phyloP scores from a whole-genome alignment of 169 alveolate genomes.

The Plasmodium relictum region DNA sequence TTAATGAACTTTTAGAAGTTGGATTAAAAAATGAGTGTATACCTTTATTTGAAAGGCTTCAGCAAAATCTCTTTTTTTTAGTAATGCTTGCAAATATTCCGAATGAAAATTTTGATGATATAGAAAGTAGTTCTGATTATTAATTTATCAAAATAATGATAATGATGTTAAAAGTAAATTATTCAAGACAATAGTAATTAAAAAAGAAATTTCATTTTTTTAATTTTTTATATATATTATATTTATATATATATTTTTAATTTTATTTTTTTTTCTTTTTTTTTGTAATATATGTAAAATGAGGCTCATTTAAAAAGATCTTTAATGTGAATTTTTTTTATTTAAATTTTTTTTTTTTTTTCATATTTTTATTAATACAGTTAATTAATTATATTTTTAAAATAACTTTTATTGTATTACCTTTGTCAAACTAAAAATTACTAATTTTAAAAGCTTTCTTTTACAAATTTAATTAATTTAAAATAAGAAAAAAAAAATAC shows the following conservation, averaged over 20 bases:
- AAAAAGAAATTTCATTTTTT: too few relatives aligned
- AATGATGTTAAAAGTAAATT: too few relatives aligned
- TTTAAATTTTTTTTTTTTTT: background rate
- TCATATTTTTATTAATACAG: background rate
- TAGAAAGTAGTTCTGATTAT: constrained; percentile 4
- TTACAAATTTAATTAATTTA: too few relatives aligned
- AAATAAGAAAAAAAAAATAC: too few relatives aligned
- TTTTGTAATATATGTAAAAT: background rate
- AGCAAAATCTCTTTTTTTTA: constrained; percentile 64
- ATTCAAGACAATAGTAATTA: too few relatives aligned
- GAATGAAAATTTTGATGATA: constrained; percentile 40
- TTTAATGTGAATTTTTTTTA: constrained; percentile 8
- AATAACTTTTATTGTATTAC: background rate
- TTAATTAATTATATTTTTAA: background rate
- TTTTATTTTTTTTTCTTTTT: constrained; percentile 2
- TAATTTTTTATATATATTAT: background rate
- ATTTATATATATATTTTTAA: background rate
- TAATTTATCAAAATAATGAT: too few relatives aligned
- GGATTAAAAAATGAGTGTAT: constrained; percentile 66
- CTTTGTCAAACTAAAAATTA: background rate
- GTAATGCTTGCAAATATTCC: constrained; percentile 57
- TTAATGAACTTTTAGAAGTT: constrained; percentile 36
- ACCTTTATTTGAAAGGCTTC: constrained; percentile 59
- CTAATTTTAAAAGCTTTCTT: background rate
- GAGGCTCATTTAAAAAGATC: constrained; percentile 8